Base-by-base conservation (phyloP, 495 filamentous ascomycete genomes). In the Patellaria atrata region DNA sequence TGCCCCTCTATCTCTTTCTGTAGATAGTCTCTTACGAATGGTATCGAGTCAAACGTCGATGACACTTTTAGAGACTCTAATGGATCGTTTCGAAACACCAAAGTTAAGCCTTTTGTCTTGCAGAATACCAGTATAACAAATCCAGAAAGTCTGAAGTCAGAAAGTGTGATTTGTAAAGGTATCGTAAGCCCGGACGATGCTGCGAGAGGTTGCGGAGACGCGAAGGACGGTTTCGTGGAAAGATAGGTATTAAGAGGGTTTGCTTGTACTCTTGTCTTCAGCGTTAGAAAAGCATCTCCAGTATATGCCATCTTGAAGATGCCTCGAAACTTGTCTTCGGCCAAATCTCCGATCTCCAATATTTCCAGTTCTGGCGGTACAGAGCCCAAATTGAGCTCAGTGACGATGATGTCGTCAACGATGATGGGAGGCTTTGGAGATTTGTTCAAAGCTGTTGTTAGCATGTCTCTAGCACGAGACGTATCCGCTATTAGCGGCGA, bases 271-370 rank as follows among this genome's bases (percentile, higher is more conserved):
- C 84, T 70, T 25, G 89, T 97, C 53, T 81, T 83, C 24, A 97
- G 68, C 14, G 89, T 96, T 58, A 97, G 60, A 51, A 81, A 94
- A 12, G 89, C 87, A 54, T 97, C 87, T 32, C 89, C 89, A 8
- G 76, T 75, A 56, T 97, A 97, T 52, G 79, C 84, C 87, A 97
- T 94, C 57, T 93, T 94, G 62, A 97, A 97, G 48, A 97, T 94
- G 41, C 89, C 89, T 37, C 89, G 71, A 61, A 97, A 97, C 23
- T 89, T 68, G 64, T 97, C 89, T 60, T 94, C 87, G 31, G 91
- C 89, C 50, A 97, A 54, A 56, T 97, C 89, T 22, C 89, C 89
- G 51, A 97, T 85, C 64, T 97, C 89, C 52, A 96, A 55, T 27
- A 97, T 94, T 63, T 97, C 89, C 37, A 97, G 60, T 43, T 92